Evolutionary conservation across 192 early-diverging fungal genomes (phyloP).

Genomic region (Piromyces sp.): DNA sequence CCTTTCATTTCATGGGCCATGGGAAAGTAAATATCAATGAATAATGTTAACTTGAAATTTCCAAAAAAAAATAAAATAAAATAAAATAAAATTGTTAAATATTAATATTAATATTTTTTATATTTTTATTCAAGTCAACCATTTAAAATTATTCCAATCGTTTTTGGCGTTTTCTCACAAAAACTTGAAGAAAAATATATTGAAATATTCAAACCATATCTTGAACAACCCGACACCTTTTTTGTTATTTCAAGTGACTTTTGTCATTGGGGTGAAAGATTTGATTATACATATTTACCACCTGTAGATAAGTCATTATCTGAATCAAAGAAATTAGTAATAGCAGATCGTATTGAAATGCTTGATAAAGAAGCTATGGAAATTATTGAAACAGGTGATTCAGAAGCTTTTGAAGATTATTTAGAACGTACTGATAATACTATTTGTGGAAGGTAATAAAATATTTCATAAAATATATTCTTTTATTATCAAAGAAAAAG

Average conservation of each 20-base stretch:
- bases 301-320: background rate
- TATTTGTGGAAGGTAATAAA: conserved; percentile 55
- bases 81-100: no score
- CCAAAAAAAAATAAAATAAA: no score
- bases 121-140: conserved; percentile 20
- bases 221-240: conserved; percentile 45
- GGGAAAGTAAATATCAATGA: conserved; percentile 22
- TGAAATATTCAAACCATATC: conserved; percentile 50
- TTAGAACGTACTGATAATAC: conserved; percentile 68
- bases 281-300: conserved; percentile 56
- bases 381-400: conserved; percentile 43
- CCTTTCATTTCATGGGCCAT: conserved; percentile 77
- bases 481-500: no score
- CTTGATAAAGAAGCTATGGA: conserved; percentile 73
- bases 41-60: no score
- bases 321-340: conserved; percentile 16
- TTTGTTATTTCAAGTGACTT: conserved; percentile 96
- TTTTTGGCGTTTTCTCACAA: conserved; percentile 59
- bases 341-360: conserved; percentile 56
- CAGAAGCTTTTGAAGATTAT: conserved; percentile 47
- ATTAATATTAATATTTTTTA: background rate
- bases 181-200: conserved; percentile 50
- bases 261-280: conserved; percentile 90
- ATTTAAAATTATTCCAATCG: conserved; percentile 67
- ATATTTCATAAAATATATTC: conserved; percentile 39